A percentile compares a stretch with the other conserved stretches of the same genome.
These are phyloP conservation scores for Papiliotrema nemorosa DNA, from an alignment of 1,284 basidiomycete genomes.

Conservation along the genomic window DNA sequence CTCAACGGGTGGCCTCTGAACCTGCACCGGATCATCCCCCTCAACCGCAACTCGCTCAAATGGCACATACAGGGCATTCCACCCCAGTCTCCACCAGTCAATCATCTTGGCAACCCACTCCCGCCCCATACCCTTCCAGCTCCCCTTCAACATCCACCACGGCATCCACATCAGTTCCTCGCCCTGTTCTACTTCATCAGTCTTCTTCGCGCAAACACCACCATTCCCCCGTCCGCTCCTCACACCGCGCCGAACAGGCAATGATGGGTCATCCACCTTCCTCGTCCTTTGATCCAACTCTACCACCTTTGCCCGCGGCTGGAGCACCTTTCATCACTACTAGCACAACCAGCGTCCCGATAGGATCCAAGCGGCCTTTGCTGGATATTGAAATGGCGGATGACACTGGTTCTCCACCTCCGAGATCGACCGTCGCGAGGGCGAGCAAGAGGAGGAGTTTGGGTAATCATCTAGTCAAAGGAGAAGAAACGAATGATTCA, in stretches of 20 bases:
- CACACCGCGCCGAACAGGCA: slow-evolving; percentile 1
- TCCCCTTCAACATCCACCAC: slow-evolving; percentile 7
- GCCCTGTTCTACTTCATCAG: not conserved
- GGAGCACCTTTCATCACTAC: slow-evolving; percentile 1
- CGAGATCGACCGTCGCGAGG: not conserved
- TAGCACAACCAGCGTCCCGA: not conserved
- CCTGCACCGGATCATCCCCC: not conserved
- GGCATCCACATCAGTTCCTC: not conserved
- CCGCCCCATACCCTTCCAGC: not conserved
- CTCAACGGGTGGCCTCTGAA: slow-evolving; percentile 1
- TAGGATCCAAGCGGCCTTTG: slow-evolving; percentile 2
- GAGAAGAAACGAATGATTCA: not conserved
- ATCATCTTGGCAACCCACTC: slow-evolving; percentile 1
- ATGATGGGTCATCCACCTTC: not conserved
- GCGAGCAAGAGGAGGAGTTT: slow-evolving; percentile 4
- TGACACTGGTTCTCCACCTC: not conserved
- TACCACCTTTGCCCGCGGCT: slow-evolving; percentile 1
- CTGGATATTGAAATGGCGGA: slow-evolving; percentile 8
- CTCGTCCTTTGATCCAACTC: slow-evolving; percentile 5
- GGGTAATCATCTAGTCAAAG: not conserved
- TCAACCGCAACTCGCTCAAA: not conserved
- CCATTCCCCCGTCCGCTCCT: slow-evolving; percentile 5
- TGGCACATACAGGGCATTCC: not conserved
- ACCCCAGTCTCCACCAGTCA: not conserved
- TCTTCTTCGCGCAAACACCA: not conserved